phyloP scores from a whole-genome alignment of 257 asterid species.

The Ballota nigra region DNA sequence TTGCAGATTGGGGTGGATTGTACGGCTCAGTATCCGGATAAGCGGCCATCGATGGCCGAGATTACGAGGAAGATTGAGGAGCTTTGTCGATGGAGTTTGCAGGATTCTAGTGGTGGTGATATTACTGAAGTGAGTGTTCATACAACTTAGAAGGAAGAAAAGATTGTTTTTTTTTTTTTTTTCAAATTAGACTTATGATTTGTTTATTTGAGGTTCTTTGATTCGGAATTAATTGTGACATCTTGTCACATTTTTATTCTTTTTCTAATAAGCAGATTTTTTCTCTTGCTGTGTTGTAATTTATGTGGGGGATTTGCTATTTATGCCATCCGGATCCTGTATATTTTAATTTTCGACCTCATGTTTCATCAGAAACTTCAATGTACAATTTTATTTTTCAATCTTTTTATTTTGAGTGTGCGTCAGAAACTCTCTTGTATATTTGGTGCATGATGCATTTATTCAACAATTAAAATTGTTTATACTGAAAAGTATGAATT shows the following conservation, averaged over 20 bases:
- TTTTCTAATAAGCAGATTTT: neutral
- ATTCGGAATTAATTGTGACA: slow-evolving; percentile 24
- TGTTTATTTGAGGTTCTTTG: slow-evolving; percentile 25
- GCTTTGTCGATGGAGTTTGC: slow-evolving; percentile 23
- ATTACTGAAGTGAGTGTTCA: slow-evolving; percentile 1
- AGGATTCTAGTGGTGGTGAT: slow-evolving; percentile 1
- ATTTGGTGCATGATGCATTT: too few relatives aligned
- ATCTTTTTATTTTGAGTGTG: too few relatives aligned
- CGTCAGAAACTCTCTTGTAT: too few relatives aligned
- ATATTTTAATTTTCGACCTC: neutral
- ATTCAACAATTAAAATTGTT: too few relatives aligned
- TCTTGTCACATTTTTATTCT: neutral
- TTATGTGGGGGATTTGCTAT: neutral
- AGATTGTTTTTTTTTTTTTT: neutral
- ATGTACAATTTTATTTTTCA: neutral
- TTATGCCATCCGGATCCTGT: neutral
- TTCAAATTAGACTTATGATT: neutral
- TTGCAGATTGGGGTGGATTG: slow-evolving; percentile 46
- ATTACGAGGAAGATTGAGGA: slow-evolving; percentile 30
- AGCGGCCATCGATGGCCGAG: slow-evolving; percentile 46
- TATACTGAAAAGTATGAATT: too few relatives aligned
- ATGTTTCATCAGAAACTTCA: neutral
- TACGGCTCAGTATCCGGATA: slow-evolving; percentile 37
- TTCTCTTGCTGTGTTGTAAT: slow-evolving; percentile 4
- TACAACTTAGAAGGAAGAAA: neutral